phyloP scores from a whole-genome alignment of 306 rosid species.

The Quercus robur region DNA sequence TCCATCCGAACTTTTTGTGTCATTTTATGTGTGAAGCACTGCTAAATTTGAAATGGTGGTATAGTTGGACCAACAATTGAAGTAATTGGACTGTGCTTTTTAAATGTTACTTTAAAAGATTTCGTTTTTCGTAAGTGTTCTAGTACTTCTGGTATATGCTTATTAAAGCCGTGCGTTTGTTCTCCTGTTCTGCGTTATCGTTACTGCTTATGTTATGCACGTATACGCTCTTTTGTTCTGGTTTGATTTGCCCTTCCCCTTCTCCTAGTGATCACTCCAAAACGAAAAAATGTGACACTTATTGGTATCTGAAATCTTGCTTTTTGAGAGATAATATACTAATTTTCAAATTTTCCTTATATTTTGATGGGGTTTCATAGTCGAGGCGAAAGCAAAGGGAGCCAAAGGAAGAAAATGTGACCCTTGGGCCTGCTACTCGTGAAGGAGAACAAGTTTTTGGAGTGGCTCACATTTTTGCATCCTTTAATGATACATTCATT shows the following conservation, averaged over 20 bases:
- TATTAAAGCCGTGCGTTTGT: not conserved
- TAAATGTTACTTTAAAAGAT: not conserved
- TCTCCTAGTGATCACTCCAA: not conserved
- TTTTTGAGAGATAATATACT: not conserved
- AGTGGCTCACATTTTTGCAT: slow-evolving; percentile 49
- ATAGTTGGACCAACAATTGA: not conserved
- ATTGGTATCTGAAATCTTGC: not conserved
- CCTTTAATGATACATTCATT: slow-evolving; percentile 50
- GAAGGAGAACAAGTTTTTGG: slow-evolving; percentile 53
- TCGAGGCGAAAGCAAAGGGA: not conserved
- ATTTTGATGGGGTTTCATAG: not conserved
- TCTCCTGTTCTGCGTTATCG: too few relatives aligned
- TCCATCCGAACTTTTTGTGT: not conserved
- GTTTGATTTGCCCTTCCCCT: not conserved
- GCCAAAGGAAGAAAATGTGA: slow-evolving; percentile 6
- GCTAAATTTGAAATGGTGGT: not conserved
- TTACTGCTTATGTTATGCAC: not conserved
- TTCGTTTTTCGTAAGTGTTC: not conserved
- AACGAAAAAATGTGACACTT: too few relatives aligned
- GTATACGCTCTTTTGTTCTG: not conserved
- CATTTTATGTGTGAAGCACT: not conserved
- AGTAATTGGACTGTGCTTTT: not conserved
- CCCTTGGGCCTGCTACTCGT: not conserved
- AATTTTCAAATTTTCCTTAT: not conserved
- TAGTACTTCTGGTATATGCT: not conserved